These are phyloP conservation scores for Amanita phalloides DNA, from an alignment of 768 basidiomycete species.

Conservation along the genomic window DNA sequence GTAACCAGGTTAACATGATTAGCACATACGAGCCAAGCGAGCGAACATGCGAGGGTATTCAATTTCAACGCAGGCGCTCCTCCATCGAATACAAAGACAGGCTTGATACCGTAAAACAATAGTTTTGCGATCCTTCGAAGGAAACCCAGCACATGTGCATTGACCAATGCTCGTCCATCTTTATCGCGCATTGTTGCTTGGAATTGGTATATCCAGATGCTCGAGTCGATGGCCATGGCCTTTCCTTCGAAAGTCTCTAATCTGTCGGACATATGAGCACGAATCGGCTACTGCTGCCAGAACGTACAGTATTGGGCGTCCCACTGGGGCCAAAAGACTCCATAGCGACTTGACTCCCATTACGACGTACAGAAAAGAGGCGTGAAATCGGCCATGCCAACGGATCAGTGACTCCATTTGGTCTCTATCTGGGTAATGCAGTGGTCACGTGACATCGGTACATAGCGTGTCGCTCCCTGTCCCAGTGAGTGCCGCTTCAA, in stretches of 20 bases:
- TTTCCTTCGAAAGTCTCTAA: slow-evolving; percentile 95
- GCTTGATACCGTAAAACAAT: slow-evolving; percentile 94
- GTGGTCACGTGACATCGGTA: too few relatives aligned
- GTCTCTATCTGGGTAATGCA: too few relatives aligned
- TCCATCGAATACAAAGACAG: slow-evolving; percentile 98
- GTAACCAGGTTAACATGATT: neutral
- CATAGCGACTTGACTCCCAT: slow-evolving; percentile 99
- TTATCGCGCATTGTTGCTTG: slow-evolving; percentile 99
- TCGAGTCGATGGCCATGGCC: slow-evolving; percentile 93
- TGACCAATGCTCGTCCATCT: slow-evolving; percentile 81
- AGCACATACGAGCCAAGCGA: neutral
- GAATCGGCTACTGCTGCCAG: neutral
- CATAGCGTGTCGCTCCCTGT: too few relatives aligned
- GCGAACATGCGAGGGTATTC: slow-evolving; percentile 63
- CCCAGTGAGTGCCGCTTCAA: too few relatives aligned
- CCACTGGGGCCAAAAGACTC: slow-evolving; percentile 87
- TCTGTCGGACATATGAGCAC: slow-evolving; percentile 26
- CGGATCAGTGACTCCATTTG: neutral
- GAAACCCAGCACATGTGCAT: slow-evolving; percentile 91
- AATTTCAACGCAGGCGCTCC: slow-evolving; percentile 89
- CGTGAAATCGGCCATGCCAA: neutral
- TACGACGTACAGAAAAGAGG: neutral
- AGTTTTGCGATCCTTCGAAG: slow-evolving; percentile 87
- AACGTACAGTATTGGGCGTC: slow-evolving; percentile 82
- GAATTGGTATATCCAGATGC: slow-evolving; percentile 99